These are phyloP conservation scores for Pseudocercospora pini-densiflorae DNA, from an alignment of 2,329 filamentous ascomycete genomes.

Conservation along the genomic window DNA sequence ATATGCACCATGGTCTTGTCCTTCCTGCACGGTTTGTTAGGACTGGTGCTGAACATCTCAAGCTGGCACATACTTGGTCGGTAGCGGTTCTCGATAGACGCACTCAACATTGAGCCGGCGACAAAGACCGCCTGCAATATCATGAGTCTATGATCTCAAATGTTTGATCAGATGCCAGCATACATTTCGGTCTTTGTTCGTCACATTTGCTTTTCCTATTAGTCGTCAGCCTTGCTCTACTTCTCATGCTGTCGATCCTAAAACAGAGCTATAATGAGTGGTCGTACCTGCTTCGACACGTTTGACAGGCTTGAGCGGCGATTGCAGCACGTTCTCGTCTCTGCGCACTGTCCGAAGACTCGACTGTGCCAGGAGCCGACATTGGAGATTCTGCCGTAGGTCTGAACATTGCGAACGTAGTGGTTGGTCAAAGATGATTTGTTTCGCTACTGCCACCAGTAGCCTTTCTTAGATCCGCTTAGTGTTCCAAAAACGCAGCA, in stretches of 20 bases:
- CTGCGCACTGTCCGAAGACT: constrained; percentile 30
- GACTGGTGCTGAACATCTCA: background rate
- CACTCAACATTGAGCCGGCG: constrained; percentile 62
- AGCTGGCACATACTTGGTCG: constrained; percentile 61
- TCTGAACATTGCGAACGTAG: background rate
- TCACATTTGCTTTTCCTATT: constrained; percentile 68
- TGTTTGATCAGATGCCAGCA: background rate
- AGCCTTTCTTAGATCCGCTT: background rate
- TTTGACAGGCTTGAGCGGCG: constrained; percentile 63
- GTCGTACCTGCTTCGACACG: constrained; percentile 51
- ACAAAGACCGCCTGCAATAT: constrained; percentile 54
- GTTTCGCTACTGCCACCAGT: background rate
- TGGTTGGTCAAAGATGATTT: background rate
- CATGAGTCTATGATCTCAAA: background rate
- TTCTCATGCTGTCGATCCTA: background rate
- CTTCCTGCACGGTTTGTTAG: constrained; percentile 53
- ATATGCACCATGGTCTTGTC: constrained; percentile 67
- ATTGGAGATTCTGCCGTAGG: constrained; percentile 15
- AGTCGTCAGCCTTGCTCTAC: background rate
- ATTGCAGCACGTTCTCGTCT: constrained; percentile 55
- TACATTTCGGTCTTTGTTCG: constrained; percentile 64
- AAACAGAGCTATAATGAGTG: background rate
- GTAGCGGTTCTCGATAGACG: constrained; percentile 63
- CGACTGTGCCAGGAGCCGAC: constrained; percentile 20
- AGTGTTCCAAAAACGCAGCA: background rate